Percentiles rank a stretch among this genome's conserved stretches.
phyloP scores from a whole-genome alignment of 768 basidiomycete genomes.

The Leccinum variicolor region DNA sequence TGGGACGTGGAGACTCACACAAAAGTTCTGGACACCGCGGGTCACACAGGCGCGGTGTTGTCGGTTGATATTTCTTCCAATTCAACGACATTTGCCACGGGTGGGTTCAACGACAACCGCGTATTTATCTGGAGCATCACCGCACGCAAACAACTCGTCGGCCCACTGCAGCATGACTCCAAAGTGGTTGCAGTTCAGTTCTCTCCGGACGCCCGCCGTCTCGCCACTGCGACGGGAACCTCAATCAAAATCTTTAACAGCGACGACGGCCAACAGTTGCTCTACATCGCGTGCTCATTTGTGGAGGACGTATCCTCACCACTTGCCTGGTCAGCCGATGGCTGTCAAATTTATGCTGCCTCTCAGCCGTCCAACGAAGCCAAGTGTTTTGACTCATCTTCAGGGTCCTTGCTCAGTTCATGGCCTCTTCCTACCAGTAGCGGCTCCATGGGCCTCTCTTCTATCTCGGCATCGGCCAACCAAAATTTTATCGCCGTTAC shows the following conservation, averaged over 20 bases:
- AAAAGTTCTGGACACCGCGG: background rate
- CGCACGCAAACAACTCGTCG: background rate
- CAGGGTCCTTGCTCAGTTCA: background rate
- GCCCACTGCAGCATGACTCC: background rate
- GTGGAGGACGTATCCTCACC: too few relatives aligned
- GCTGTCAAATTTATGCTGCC: background rate
- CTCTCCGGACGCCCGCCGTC: background rate
- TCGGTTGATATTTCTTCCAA: background rate
- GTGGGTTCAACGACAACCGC: too few relatives aligned
- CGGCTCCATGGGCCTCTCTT: background rate
- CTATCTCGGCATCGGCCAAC: background rate
- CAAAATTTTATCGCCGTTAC: background rate
- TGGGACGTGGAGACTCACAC: background rate
- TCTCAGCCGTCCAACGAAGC: background rate
- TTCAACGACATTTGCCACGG: background rate
- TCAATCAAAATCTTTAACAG: too few relatives aligned
- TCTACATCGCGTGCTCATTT: too few relatives aligned
- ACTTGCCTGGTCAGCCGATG: background rate
- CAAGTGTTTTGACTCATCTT: background rate
- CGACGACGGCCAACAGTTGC: too few relatives aligned
- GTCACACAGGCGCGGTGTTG: background rate
- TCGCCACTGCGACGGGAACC: background rate
- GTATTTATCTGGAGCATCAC: too few relatives aligned
- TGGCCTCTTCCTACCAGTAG: background rate
- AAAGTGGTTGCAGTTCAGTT: background rate